phyloP scores from a whole-genome alignment of 192 early-diverging fungal species.

The Coemansia biformis region DNA sequence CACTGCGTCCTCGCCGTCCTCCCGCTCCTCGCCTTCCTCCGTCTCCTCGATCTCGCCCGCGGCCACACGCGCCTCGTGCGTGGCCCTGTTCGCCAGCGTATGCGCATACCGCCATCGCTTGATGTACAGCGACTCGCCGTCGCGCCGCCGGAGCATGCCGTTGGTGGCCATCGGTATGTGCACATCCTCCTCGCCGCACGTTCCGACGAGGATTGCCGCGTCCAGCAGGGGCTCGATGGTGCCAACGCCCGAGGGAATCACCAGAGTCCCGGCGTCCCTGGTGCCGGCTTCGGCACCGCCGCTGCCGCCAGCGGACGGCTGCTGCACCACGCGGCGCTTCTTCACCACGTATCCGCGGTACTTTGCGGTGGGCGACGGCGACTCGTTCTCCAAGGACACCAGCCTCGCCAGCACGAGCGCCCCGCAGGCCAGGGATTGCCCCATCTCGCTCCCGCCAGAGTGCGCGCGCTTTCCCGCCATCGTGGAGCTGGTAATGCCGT shows the following conservation, averaged over 20 bases:
- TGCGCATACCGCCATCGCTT: constrained; percentile 44
- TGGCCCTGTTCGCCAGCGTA: constrained; percentile 21
- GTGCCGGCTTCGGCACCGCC: not conserved
- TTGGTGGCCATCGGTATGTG: no score
- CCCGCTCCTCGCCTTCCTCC: no score
- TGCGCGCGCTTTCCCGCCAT: not conserved
- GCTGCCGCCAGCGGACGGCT: not conserved
- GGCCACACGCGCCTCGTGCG: no score
- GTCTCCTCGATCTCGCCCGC: no score
- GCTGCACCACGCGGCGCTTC: constrained; percentile 15
- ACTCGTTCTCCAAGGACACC: constrained; percentile 17
- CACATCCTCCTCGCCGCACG: constrained; percentile 35
- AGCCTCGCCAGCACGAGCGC: constrained; percentile 17
- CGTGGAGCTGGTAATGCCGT: not conserved
- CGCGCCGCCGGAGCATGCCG: constrained; percentile 19
- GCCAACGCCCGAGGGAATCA: constrained; percentile 26
- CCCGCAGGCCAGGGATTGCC: not conserved
- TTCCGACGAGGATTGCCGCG: constrained; percentile 26
- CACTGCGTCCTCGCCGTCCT: constrained; percentile 10
- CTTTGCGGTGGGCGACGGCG: constrained; percentile 17
- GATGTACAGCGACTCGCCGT: constrained; percentile 32
- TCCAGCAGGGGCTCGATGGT: constrained; percentile 30
- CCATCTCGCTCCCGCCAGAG: not conserved
- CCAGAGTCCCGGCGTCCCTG: constrained; percentile 5
- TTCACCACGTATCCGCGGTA: constrained; percentile 47